Base-by-base conservation (phyloP, 352 stramenopile genomes). In the Pythium aristosporum region DNA sequence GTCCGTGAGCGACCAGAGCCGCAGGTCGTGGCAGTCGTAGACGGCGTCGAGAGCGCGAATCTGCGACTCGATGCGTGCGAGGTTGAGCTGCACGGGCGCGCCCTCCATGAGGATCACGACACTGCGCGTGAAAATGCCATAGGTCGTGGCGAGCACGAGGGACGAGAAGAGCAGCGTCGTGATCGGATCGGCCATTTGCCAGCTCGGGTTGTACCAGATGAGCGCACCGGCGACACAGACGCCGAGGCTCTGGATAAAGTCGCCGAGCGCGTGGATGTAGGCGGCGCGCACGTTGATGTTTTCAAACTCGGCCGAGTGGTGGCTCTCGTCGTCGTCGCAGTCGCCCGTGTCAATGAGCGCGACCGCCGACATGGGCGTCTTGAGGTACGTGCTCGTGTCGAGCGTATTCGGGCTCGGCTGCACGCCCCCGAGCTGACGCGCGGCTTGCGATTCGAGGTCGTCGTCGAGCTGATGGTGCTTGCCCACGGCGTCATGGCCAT, bases 261-360 rank as follows among this genome's bases (percentile, higher is more conserved):
- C 98, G 5, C 93, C 96, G 10, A 99, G 74, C 2, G 97, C 97
- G 75, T 99, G 97, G 61, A 99, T 89, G 75, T 99, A 98, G 5
- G 97, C 97, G 20, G 97, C 96, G n/a, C 91, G 82, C n/a, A 99
- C 82, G 64, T 98, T 99, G 46, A 99, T 88, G 70, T 98, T 98
- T 59, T 91, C 76, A 61, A 87, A 84, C 41, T 75, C 72, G 2
- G 77, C 74, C 41, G 74, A 72, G 52, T 79, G 66, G 48, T 59
- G 49, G 10, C 36, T 57, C 7, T 73, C 55, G 11, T 65, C 56
- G 32, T 69, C 62, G 41, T 73, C 61, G 30, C 57, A 56, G 41
- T 67, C 53, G 62, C 49, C 48, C 34, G 57, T 55, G 52, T 89
- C 79, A 61, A 92, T 92, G 7, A 92, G 70, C 20, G 82, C 82